Evolutionary conservation across 352 stramenopile genomes (phyloP).

Genomic region (Thalassiosira livingstoniorum): DNA sequence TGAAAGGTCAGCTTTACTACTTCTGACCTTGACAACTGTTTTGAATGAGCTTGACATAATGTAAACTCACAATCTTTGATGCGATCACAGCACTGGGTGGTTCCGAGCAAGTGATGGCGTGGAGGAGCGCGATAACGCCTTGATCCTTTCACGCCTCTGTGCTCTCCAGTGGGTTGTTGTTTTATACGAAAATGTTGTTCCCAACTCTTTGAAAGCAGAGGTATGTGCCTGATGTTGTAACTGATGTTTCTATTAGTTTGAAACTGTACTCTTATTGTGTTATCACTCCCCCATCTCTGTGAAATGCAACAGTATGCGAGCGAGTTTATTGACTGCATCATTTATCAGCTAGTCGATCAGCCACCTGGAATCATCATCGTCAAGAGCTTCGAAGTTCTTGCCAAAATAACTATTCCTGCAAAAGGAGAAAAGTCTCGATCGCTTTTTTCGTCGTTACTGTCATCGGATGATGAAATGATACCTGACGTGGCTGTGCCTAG

Average conservation of each 20-base stretch:
- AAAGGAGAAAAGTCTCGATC: conserved; percentile 59
- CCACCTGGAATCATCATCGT: conserved; percentile 78
- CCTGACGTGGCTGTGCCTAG: conserved; percentile 30
- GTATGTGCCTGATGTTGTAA: conserved; percentile 9
- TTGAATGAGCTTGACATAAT: background rate
- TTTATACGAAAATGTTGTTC: conserved; percentile 83
- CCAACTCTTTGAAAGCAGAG: conserved; percentile 80
- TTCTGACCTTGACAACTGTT: background rate
- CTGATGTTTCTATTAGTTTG: background rate
- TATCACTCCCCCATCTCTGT: background rate
- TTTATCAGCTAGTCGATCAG: conserved; percentile 82
- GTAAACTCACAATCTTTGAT: background rate
- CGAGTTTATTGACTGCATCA: conserved; percentile 84
- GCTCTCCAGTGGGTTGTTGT: conserved; percentile 84
- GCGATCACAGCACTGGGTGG: conserved; percentile 71
- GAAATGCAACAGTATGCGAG: conserved; percentile 65
- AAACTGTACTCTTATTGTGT: background rate
- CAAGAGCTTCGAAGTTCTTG: conserved; percentile 84
- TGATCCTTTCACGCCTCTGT: conserved; percentile 84
- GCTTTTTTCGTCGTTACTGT: conserved; percentile 26
- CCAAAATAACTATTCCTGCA: conserved; percentile 80
- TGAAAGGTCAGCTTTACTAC: conserved; percentile 56
- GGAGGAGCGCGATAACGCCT: conserved; percentile 72
- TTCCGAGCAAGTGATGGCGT: conserved; percentile 76
- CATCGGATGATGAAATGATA: conserved; percentile 15